A percentile compares a stretch with the other conserved stretches of the same genome.
Evolutionary conservation across 2,329 filamentous ascomycete genomes (phyloP).

Genomic region (Colletotrichum musicola): DNA sequence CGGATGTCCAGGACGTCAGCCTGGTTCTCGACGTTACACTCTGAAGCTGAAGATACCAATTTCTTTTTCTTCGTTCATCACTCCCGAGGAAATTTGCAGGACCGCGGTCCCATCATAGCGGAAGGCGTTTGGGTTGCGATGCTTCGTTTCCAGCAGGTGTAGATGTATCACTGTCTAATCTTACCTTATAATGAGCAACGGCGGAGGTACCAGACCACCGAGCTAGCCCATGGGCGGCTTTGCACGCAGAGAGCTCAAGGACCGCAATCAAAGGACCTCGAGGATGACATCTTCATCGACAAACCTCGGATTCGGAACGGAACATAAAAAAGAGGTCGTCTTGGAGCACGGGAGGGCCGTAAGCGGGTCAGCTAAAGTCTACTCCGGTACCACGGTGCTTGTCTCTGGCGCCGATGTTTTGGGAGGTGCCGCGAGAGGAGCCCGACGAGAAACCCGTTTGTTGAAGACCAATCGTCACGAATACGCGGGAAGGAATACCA

Average conservation of each 20-base stretch:
- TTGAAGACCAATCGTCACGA: slow-evolving; percentile 33
- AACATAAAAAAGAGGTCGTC: slow-evolving; percentile 44
- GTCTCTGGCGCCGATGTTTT: slow-evolving; percentile 20
- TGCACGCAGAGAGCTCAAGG: slow-evolving; percentile 43
- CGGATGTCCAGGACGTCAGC: slow-evolving; percentile 94
- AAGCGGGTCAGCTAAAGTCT: slow-evolving; percentile 38
- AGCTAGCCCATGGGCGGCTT: slow-evolving; percentile 33
- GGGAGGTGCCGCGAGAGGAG: slow-evolving; percentile 9
- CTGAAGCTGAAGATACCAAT: slow-evolving; percentile 57
- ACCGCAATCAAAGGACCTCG: slow-evolving; percentile 33
- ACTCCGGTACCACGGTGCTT: slow-evolving; percentile 30
- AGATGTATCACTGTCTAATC: slow-evolving; percentile 66
- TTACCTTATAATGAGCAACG: slow-evolving; percentile 55
- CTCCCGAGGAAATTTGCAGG: slow-evolving; percentile 40
- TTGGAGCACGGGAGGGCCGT: slow-evolving; percentile 41
- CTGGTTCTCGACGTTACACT: slow-evolving; percentile 93
- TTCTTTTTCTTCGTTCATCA: slow-evolving; percentile 48
- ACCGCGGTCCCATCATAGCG: slow-evolving; percentile 60
- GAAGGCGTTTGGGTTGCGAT: slow-evolving; percentile 66
- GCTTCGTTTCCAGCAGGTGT: slow-evolving; percentile 60
- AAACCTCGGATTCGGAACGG: slow-evolving; percentile 49
- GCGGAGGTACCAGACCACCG: slow-evolving; percentile 37
- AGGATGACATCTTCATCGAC: slow-evolving; percentile 44
- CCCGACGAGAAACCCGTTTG: slow-evolving; percentile 25
- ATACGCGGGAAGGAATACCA: slow-evolving; percentile 37